A percentile compares a stretch with the other conserved stretches of the same genome.
Conservation (phyloP, 2,329 filamentous ascomycete species). For the Cryphonectria parasitica region DNA sequence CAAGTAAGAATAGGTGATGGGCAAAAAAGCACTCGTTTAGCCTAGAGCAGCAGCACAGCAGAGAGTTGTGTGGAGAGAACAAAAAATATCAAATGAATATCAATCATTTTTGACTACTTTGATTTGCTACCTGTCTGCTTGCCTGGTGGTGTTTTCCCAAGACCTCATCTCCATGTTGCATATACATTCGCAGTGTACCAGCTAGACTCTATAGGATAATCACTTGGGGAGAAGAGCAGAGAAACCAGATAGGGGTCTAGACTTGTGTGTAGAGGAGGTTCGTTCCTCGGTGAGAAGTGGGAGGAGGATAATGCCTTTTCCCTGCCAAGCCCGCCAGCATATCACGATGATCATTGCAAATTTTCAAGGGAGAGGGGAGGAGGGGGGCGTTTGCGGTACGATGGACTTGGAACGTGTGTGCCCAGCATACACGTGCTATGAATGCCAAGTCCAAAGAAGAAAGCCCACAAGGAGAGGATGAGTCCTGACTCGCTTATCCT, state of each 20-base stretch:
- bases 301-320: not conserved
- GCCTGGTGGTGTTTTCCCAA: not conserved
- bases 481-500: not conserved
- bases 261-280: not conserved
- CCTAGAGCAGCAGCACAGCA: not conserved
- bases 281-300: not conserved
- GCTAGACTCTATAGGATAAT: not conserved
- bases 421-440: not conserved
- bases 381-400: no score
- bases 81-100: not conserved
- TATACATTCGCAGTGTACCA: not conserved
- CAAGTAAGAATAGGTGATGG: not conserved
- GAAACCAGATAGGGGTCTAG: not conserved
- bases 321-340: not conserved
- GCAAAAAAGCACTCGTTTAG: not conserved
- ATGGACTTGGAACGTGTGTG: not conserved
- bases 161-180: not conserved
- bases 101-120: not conserved
- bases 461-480: not conserved
- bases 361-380: not conserved
- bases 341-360: not conserved
- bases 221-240: not conserved
- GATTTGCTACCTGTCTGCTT: no score
- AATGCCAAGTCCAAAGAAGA: not conserved
- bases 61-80: no score